These are phyloP conservation scores for Fusarium globosum DNA, from an alignment of 2,329 filamentous ascomycete species.

Conservation along the genomic window DNA sequence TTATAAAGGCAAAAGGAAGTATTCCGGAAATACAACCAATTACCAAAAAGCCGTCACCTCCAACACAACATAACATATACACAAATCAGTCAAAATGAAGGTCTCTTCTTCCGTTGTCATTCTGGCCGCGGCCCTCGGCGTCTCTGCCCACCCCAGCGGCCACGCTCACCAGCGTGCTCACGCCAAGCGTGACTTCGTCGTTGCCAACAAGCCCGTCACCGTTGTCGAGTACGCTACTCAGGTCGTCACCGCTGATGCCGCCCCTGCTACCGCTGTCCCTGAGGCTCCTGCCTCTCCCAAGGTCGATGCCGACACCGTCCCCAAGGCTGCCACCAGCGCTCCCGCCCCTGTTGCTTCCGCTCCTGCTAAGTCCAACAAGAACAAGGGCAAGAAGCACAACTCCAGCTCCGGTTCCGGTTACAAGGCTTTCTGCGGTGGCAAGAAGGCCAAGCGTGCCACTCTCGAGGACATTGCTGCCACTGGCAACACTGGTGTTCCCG, in stretches of 20 bases:
- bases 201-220: constrained; percentile 50
- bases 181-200: constrained; percentile 50
- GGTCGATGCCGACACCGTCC: constrained; percentile 4
- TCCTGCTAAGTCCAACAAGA: background rate
- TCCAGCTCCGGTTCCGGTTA: constrained; percentile 37
- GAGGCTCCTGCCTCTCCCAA: background rate
- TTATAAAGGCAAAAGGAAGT: constrained; percentile 41
- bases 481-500: constrained; percentile 58
- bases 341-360: background rate
- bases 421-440: constrained; percentile 52
- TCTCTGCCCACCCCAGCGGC: constrained; percentile 55
- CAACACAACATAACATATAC: constrained; percentile 4
- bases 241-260: constrained; percentile 13
- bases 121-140: constrained; percentile 56
- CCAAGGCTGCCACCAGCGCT: background rate
- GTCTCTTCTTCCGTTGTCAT: constrained; percentile 52
- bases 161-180: constrained; percentile 52
- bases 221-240: constrained; percentile 39
- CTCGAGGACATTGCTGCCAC: constrained; percentile 57
- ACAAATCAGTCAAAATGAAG: constrained; percentile 52
- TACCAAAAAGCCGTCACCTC: constrained; percentile 23
- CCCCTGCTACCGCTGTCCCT: constrained; percentile 1
- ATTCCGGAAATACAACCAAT: constrained; percentile 39
- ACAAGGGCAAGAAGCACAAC: constrained; percentile 23
- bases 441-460: constrained; percentile 59